Evolutionary conservation across 2,329 filamentous ascomycete genomes (phyloP).

Genomic region (Byssochlamys sp.): DNA sequence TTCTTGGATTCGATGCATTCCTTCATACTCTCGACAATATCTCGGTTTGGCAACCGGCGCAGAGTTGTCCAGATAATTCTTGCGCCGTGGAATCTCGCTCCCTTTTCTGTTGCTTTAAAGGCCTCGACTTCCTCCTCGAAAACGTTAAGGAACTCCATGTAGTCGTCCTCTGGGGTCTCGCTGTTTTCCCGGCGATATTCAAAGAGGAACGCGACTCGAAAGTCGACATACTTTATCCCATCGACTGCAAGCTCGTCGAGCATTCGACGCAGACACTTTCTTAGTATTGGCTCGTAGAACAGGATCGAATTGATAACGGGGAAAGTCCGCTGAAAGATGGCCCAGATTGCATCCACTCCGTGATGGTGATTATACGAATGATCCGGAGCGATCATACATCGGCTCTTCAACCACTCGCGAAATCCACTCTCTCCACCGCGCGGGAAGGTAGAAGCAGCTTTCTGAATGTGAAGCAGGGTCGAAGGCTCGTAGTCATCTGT

Average conservation of each 20-base stretch:
- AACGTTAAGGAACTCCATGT: slow-evolving; percentile 59
- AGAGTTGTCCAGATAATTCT: slow-evolving; percentile 76
- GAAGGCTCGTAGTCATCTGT: slow-evolving; percentile 50
- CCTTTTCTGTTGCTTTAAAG: slow-evolving; percentile 64
- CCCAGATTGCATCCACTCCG: slow-evolving; percentile 75
- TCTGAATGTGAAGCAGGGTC: slow-evolving; percentile 48
- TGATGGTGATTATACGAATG: slow-evolving; percentile 74
- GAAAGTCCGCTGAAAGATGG: slow-evolving; percentile 69
- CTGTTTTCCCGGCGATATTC: slow-evolving; percentile 57
- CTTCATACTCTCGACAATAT: slow-evolving; percentile 73
- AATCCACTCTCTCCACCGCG: slow-evolving; percentile 63
- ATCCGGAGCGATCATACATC: slow-evolving; percentile 60
- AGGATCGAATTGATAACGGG: slow-evolving; percentile 62
- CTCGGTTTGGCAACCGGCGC: slow-evolving; percentile 53
- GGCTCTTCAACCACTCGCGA: slow-evolving; percentile 62
- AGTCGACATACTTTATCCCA: slow-evolving; percentile 74
- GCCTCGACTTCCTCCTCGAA: slow-evolving; percentile 67
- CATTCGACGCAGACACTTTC: slow-evolving; percentile 62
- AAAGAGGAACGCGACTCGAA: slow-evolving; percentile 65
- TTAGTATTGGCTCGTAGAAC: slow-evolving; percentile 84
- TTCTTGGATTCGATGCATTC: slow-evolving; percentile 75
- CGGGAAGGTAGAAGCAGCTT: slow-evolving; percentile 66
- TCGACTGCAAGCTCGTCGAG: slow-evolving; percentile 66
- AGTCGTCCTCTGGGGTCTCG: slow-evolving; percentile 58
- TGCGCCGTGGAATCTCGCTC: slow-evolving; percentile 71